Base-by-base conservation (phyloP, 2,329 filamentous ascomycete species). In the Trichoderma lentiforme region DNA sequence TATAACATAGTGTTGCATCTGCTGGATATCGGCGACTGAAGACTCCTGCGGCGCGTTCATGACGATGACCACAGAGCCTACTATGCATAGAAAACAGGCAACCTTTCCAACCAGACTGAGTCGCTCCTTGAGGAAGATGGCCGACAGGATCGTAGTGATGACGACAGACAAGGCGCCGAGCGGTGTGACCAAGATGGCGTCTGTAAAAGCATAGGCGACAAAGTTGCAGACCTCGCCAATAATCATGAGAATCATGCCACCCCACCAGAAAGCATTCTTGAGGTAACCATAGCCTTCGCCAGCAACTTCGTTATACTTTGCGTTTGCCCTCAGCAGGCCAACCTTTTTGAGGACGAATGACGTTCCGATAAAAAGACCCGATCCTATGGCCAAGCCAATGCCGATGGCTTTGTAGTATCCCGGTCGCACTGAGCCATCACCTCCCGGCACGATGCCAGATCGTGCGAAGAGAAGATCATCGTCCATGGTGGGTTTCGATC, bases 261-360 rank as follows among this genome's bases (percentile, higher is more conserved):
- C 82, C 96, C 96, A 99, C 96, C 96, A 99, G 85, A 89, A 97
- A 24, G 86, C 86, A 78, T 98, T 98, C 84, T 97, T 97, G 77
- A 99, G 89, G 81, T 98, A 99, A 74, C 95, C 95, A 81, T 98
- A 98, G 71, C 96, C 96, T 82, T 98, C 95, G 73, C 96, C 96
- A 0, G 96, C 95, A 75, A 93, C 93, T 83, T 98, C 94, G 74
- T 97, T 92, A 85, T 98, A 98, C 81, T 98, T 98, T 77, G 93
- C 90, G 82, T 98, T 99, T 65, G 96, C 95, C 80, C 90, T 94
- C 73, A 99, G 86, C 76, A 99, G 83, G 5, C 96, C 96, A 73
- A 93, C 87, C 84, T 99, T 99, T 83, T 98, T 98, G 78, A 99
- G 84, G 32, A 98, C 95, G 81, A 98, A 99, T 0, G 95, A 98